These are phyloP conservation scores for Digitaria exilis DNA, from an alignment of 202 grass and related monocot species.

Conservation along the genomic window DNA sequence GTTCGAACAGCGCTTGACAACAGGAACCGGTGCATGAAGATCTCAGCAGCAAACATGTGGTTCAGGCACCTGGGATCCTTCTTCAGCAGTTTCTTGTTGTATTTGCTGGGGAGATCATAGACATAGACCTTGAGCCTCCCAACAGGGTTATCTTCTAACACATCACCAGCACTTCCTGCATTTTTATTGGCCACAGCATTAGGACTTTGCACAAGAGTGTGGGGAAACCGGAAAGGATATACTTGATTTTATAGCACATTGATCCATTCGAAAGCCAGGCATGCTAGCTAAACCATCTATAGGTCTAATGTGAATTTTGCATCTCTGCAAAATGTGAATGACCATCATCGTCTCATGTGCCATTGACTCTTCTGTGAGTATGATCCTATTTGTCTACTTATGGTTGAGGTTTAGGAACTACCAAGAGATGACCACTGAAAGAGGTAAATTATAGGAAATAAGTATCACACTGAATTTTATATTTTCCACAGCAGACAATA, in stretches of 20 bases:
- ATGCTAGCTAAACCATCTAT: constrained; percentile 2
- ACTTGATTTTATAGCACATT: constrained; percentile 17
- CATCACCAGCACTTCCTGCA: constrained; percentile 89
- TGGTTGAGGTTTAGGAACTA: neutral
- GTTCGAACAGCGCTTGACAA: constrained; percentile 75
- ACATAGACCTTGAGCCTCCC: constrained; percentile 86
- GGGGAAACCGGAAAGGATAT: constrained; percentile 51
- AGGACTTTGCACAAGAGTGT: constrained; percentile 33
- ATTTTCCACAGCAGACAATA: neutral
- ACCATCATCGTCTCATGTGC: constrained; percentile 5
- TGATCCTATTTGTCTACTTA: neutral
- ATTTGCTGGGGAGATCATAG: constrained; percentile 83
- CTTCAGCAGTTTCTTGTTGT: constrained; percentile 94
- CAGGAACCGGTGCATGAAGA: constrained; percentile 84
- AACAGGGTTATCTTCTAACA: constrained; percentile 89
- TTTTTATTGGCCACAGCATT: constrained; percentile 39
- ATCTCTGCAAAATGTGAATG: neutral
- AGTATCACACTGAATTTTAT: neutral
- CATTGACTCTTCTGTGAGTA: neutral
- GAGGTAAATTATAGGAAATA: constrained; percentile 6
- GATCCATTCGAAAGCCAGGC: constrained; percentile 8
- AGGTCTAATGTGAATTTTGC: constrained; percentile 1
- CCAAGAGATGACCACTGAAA: neutral
- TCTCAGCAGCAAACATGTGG: constrained; percentile 87
- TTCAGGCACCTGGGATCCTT: constrained; percentile 86